These are phyloP conservation scores for Maudiozyma pseudohumilis DNA, from an alignment of 805 yeast genomes.

Conservation along the genomic window DNA sequence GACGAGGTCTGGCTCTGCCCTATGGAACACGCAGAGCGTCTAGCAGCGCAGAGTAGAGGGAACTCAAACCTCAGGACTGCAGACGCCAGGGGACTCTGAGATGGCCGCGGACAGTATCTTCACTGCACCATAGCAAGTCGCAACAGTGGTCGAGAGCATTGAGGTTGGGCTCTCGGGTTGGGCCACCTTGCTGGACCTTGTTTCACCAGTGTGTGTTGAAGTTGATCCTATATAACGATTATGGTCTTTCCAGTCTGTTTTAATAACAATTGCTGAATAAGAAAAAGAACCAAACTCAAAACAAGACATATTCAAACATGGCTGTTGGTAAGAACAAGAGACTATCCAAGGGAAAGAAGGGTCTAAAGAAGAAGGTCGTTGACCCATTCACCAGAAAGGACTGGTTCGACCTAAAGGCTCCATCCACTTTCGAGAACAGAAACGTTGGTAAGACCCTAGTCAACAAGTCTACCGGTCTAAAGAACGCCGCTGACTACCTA, in stretches of 20 bases:
- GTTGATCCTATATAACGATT: not conserved
- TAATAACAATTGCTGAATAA: not conserved
- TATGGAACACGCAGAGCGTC: no score
- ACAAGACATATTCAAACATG: conserved; percentile 31
- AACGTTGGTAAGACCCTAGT: conserved; percentile 97
- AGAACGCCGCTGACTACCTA: conserved; percentile 94
- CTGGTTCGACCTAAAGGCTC: conserved; percentile 97
- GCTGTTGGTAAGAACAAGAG: conserved; percentile 85
- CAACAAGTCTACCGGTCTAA: conserved; percentile 96
- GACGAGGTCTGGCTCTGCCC: no score
- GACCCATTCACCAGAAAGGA: conserved; percentile 99
- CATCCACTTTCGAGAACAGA: conserved; percentile 96
- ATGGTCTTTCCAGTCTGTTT: not conserved
- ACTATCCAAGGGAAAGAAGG: conserved; percentile 84
- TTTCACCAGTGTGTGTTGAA: not conserved
- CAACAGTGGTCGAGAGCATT: no score
- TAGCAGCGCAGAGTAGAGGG: no score
- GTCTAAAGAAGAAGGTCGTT: conserved; percentile 96
- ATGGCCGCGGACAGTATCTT: no score
- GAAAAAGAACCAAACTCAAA: not conserved
- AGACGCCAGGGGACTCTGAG: no score
- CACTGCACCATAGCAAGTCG: no score
- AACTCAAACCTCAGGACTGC: no score
- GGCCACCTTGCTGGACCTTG: no score
- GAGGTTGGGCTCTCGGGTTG: no score